phyloP scores from a whole-genome alignment of 805 yeast species.

The Myxozyma vanderwaltii region DNA sequence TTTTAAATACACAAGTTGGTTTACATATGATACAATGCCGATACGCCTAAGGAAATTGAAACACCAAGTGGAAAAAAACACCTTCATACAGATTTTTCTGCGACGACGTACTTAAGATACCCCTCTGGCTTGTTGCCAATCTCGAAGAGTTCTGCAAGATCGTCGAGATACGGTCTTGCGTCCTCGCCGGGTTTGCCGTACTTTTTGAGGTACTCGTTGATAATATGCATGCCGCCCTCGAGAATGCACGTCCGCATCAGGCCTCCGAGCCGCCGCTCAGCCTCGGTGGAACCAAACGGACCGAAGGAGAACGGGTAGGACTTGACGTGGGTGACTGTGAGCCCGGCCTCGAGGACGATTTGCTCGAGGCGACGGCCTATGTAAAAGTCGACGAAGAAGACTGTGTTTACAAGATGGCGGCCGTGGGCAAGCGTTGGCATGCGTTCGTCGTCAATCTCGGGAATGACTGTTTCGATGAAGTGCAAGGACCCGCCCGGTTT shows the following conservation, averaged over 20 bases:
- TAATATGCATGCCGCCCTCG: slow-evolving; percentile 2
- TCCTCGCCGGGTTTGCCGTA: not conserved
- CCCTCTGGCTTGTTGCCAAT: not conserved
- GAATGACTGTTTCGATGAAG: slow-evolving; percentile 15
- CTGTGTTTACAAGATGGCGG: not conserved
- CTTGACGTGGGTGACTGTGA: slow-evolving; percentile 1
- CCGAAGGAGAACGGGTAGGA: slow-evolving; percentile 17
- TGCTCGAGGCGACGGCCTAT: slow-evolving; percentile 2
- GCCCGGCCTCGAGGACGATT: slow-evolving; percentile 4
- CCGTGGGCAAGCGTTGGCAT: not conserved
- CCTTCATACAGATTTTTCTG: not conserved
- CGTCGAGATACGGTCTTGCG: not conserved
- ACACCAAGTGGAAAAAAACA: no score
- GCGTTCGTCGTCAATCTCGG: not conserved
- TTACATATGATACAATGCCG: no score
- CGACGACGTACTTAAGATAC: slow-evolving; percentile 7
- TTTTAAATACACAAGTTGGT: no score
- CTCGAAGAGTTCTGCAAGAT: not conserved
- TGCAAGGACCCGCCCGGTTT: slow-evolving; percentile 21
- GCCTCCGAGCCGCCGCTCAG: slow-evolving; percentile 16
- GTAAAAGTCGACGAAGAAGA: not conserved
- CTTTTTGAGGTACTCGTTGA: not conserved
- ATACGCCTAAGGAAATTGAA: no score
- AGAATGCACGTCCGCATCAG: slow-evolving; percentile 4
- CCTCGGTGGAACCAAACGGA: slow-evolving; percentile 4